phyloP scores from a whole-genome alignment of 2,329 filamentous ascomycete genomes.

The Hymenoscyphus occultus region DNA sequence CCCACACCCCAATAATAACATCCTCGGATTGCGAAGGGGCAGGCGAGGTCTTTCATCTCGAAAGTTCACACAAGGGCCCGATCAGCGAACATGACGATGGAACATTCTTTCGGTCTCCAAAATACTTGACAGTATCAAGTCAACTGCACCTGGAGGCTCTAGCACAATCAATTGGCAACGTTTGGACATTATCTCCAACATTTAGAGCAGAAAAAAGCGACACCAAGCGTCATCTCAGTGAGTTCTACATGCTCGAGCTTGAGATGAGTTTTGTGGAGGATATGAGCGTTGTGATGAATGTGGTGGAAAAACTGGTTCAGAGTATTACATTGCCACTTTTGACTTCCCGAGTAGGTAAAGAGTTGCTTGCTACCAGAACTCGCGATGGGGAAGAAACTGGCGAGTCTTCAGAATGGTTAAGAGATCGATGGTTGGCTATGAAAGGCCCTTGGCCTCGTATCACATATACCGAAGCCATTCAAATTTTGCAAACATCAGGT shows the following conservation, averaged over 20 bases:
- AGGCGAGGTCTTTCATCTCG: slow-evolving; percentile 83
- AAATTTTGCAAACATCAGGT: slow-evolving; percentile 58
- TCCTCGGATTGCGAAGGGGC: slow-evolving; percentile 97
- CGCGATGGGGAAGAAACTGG: not conserved
- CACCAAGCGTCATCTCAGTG: slow-evolving; percentile 88
- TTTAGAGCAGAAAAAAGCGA: slow-evolving; percentile 94
- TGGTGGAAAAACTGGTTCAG: slow-evolving; percentile 77
- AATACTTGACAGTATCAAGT: slow-evolving; percentile 92
- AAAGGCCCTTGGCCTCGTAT: slow-evolving; percentile 70
- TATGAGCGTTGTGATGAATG: slow-evolving; percentile 68
- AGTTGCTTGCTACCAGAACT: slow-evolving; percentile 41
- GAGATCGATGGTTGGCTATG: slow-evolving; percentile 67
- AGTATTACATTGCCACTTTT: slow-evolving; percentile 45
- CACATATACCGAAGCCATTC: slow-evolving; percentile 76
- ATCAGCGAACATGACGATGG: slow-evolving; percentile 39
- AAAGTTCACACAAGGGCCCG: slow-evolving; percentile 23
- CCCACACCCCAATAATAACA: slow-evolving; percentile 90
- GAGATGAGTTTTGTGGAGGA: slow-evolving; percentile 77
- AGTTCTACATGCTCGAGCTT: slow-evolving; percentile 98
- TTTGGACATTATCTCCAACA: slow-evolving; percentile 91
- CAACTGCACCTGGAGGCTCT: slow-evolving; percentile 94
- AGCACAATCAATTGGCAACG: slow-evolving; percentile 80
- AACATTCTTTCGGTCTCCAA: slow-evolving; percentile 78
- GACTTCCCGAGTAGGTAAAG: slow-evolving; percentile 49
- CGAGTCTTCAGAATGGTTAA: slow-evolving; percentile 48